Base-by-base conservation (phyloP, 2,329 filamentous ascomycete species). In the Biscogniauxia marginata region DNA sequence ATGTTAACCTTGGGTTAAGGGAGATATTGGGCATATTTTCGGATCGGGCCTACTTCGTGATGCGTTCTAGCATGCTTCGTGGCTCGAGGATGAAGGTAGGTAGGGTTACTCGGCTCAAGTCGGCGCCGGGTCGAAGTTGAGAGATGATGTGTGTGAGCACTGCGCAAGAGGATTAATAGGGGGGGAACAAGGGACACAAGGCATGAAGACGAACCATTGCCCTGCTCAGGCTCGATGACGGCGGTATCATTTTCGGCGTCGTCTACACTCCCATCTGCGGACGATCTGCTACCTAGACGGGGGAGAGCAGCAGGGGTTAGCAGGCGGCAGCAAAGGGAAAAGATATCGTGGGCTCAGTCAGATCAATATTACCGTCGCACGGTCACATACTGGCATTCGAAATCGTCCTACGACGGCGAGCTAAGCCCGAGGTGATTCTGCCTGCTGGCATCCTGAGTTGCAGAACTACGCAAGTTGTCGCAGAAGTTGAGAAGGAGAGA, bases 41-140 rank as follows among this genome's bases (percentile, higher is more conserved):
- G 6, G 8, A 22, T 50, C 19, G 18, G 39, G 78, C 86, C 64
- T 79, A 96, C 93, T 99, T 99, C 69, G 95, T 99, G 73, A 99
- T 99, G 67, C 95, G 86, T 77, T 99, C 95, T 67, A 99, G 79
- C 95, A 99, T 99, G 67, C 93, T 97, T 70, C 93, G 87, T 21
- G 95, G 95, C 75, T 99, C 95, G 66, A 99, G 85, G 69, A 99
- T 99, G 73, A 99, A 99, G 49, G 95, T 99, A 44, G 95, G 95
- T 55, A 99, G 81, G 34, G 95, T 93, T 60, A 99, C 93, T 66
- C 93, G 86, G 75, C 92, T 96, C 66, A 99, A 80, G 73, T 99
- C 95, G 67, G 95, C 95, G 63, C 95, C 95, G 11, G 95, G 95
- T 61, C 95, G 89, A 61, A 99, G 82, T 77, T 99, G 95, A 52